Evolutionary conservation across 2,329 filamentous ascomycete species (phyloP), one percentile per base, ranked within the genome.

Genomic region (Monilinia polystroma): DNA sequence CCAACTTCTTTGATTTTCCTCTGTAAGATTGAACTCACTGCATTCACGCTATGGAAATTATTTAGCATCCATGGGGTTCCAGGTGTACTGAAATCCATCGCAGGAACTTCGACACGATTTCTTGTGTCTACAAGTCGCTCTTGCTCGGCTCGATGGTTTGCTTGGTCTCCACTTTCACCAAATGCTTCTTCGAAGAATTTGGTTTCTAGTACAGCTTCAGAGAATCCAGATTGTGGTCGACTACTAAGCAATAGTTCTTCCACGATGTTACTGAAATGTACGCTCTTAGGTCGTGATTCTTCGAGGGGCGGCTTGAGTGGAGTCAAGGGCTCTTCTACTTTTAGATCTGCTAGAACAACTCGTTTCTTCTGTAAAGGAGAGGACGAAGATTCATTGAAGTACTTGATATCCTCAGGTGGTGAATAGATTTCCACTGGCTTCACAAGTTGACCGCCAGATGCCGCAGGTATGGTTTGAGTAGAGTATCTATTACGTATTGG

Each of bases 391-490:
- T 14, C 12, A 6, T 47, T 10, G 11, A 41, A 57, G n/a, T 63
- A 62, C 12, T 68, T 65, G 5, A 70, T 20, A 55, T 59, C 72
- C 38, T 63, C 70, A 8, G 71, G 58, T 38, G 71, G 67, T 2
- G 68, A 66, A 49, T 71, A 73, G 45, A 97, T 80, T 72, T 96
- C 90, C 4, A 84, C 80, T 29, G 97, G 84, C 70, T 88, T 90
- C 18, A 88, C 80, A 49, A 83, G 82, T 55, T 85, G 84, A 45
- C 77, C 81, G 7, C 23, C 20, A 10, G 66, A 66, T 6, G 65
- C 49, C 5, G 60, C 64, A 3, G 66, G 66, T 10, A 56, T 53
- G 8, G 65, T 35, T 49, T 18, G 4, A 14, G 66, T 29, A 0
- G 3, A 6, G 4, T 35, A 14, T 18, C n/a, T 14, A 32, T 68